Percentiles rank a stretch among this genome's conserved stretches.
phyloP scores from a whole-genome alignment of 2,329 filamentous ascomycete species.

The Cladobotryum protrusum region DNA sequence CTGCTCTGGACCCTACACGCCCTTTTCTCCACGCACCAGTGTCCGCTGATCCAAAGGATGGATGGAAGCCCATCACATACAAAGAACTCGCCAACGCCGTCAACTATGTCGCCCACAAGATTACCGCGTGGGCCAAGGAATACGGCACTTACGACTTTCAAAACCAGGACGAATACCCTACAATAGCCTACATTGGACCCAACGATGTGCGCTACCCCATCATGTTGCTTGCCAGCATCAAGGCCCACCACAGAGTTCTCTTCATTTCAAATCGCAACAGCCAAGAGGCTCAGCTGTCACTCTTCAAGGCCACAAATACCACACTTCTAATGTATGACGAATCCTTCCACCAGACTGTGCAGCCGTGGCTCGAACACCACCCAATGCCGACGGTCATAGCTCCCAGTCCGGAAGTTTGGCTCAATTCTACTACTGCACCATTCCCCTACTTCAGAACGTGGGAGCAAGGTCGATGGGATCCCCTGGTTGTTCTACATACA shows the following conservation, averaged over 20 bases:
- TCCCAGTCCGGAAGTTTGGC: constrained; percentile 27
- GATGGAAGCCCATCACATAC: constrained; percentile 34
- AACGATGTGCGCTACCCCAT: constrained; percentile 33
- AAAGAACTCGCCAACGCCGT: constrained; percentile 29
- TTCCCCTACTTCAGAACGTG: constrained; percentile 36
- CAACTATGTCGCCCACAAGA: constrained; percentile 32
- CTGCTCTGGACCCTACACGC: constrained; percentile 26
- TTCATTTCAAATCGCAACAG: constrained; percentile 39
- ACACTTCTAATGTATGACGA: constrained; percentile 27
- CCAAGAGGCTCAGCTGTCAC: constrained; percentile 36
- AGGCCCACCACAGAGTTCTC: constrained; percentile 33
- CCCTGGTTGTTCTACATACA: constrained; percentile 37
- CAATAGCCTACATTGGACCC: constrained; percentile 39
- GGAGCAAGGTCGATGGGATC: constrained; percentile 36
- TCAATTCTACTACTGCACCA: constrained; percentile 27
- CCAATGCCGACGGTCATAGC: constrained; percentile 33
- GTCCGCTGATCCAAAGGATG: constrained; percentile 31
- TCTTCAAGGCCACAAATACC: constrained; percentile 40
- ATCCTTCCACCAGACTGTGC: constrained; percentile 10
- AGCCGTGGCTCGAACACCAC: constrained; percentile 11
- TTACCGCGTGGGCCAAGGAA: constrained; percentile 24
- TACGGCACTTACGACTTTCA: not conserved
- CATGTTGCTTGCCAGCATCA: constrained; percentile 31
- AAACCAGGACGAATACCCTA: constrained; percentile 26
- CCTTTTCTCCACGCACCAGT: constrained; percentile 30